Conservation (phyloP, 2,329 filamentous ascomycete genomes). For the Fusarium longipes region DNA sequence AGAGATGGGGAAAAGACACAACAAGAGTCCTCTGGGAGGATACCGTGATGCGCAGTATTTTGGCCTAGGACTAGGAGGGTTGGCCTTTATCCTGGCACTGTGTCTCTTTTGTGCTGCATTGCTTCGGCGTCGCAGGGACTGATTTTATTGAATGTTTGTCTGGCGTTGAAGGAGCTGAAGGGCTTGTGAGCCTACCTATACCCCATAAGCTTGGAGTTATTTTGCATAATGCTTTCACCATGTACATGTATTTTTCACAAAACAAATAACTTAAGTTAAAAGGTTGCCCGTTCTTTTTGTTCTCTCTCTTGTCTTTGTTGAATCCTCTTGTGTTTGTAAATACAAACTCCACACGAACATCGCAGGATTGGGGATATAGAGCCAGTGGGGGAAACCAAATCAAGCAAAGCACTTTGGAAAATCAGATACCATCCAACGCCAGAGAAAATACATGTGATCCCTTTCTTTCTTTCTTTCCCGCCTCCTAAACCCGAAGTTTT, state of each 20-base stretch:
- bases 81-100: slow-evolving; percentile 39
- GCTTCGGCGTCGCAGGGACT: slow-evolving; percentile 34
- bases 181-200: slow-evolving; percentile 17
- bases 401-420: slow-evolving; percentile 38
- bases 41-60: slow-evolving; percentile 45
- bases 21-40: slow-evolving; percentile 27
- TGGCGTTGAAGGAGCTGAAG: slow-evolving; percentile 3
- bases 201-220: slow-evolving; percentile 16
- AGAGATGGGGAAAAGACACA: slow-evolving; percentile 26
- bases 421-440: slow-evolving; percentile 41
- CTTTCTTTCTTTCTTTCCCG: slow-evolving; percentile 31
- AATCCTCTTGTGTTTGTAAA: slow-evolving; percentile 45
- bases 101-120: slow-evolving; percentile 32
- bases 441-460: slow-evolving; percentile 39
- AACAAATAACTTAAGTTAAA: slow-evolving; percentile 26
- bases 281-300: slow-evolving; percentile 34
- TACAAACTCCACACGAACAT: slow-evolving; percentile 43
- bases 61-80: slow-evolving; percentile 36
- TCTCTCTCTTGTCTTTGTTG: slow-evolving; percentile 42
- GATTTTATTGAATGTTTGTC: slow-evolving; percentile 2
- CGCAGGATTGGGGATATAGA: slow-evolving; percentile 37
- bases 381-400: slow-evolving; percentile 34
- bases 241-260: slow-evolving; percentile 7
- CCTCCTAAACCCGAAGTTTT: slow-evolving; percentile 20
- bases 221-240: neutral